Conservation (phyloP, 2,329 filamentous ascomycete species). For the Rutstroemia sp. region DNA sequence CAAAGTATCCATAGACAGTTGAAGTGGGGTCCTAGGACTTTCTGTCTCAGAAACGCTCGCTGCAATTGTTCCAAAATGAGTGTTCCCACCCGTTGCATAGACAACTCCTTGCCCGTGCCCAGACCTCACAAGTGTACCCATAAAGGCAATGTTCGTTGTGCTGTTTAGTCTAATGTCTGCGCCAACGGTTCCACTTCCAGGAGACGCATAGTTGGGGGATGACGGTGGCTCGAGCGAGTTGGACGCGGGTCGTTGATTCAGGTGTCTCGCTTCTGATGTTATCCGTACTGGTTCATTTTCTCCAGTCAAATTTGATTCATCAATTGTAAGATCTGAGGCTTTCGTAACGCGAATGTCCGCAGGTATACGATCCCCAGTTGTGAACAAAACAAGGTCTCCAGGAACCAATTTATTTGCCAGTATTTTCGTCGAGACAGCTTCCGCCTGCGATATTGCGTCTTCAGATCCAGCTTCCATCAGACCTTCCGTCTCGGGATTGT, state of each 20-base stretch:
- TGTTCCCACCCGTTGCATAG: conserved; percentile 89
- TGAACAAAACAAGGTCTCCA: conserved; percentile 88
- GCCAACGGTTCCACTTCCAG: conserved; percentile 50
- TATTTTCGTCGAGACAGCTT: conserved; percentile 71
- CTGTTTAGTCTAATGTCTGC: conserved; percentile 64
- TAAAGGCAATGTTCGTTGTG: conserved; percentile 89
- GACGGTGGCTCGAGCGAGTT: conserved; percentile 33
- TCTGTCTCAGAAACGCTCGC: conserved; percentile 92
- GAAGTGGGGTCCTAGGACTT: conserved; percentile 86
- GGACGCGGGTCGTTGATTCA: conserved; percentile 25
- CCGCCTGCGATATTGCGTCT: conserved; percentile 52
- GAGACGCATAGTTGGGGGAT: conserved; percentile 51
- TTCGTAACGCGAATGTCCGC: conserved; percentile 93
- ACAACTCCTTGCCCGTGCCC: conserved; percentile 94
- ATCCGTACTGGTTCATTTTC: conserved; percentile 92
- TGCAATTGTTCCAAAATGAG: conserved; percentile 94
- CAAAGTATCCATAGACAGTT: conserved; percentile 95
- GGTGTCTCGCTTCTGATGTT: conserved; percentile 52
- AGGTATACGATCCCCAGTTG: conserved; percentile 91
- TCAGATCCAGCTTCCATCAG: conserved; percentile 24
- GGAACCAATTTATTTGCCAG: conserved; percentile 83
- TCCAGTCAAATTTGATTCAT: conserved; percentile 93
- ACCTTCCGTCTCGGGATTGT: conserved; percentile 19
- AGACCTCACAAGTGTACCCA: conserved; percentile 93
- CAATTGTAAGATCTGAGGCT: conserved; percentile 83